These are phyloP conservation scores for Colletotrichum sp. DNA, from an alignment of 2,329 filamentous ascomycete species.

Conservation along the genomic window DNA sequence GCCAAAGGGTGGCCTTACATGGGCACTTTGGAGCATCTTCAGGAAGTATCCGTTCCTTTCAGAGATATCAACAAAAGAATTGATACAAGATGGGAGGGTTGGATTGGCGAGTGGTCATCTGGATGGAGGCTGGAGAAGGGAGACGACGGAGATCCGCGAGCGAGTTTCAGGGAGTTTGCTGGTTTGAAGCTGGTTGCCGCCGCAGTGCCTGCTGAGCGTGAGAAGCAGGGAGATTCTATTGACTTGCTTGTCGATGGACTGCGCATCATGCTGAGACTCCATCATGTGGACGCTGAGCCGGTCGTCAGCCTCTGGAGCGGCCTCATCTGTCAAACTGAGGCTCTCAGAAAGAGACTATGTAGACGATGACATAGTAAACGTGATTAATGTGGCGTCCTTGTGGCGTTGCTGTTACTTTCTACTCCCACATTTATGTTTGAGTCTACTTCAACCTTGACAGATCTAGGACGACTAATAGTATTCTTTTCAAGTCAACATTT, in stretches of 20 bases:
- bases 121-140: not conserved
- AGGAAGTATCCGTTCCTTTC: not conserved
- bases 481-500: no score
- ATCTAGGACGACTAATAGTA: no score
- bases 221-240: not conserved
- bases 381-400: not conserved
- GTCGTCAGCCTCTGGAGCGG: not conserved
- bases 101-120: not conserved
- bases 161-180: not conserved
- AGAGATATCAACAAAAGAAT: not conserved
- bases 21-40: not conserved
- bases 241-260: not conserved
- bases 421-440: not conserved
- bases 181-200: not conserved
- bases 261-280: not conserved
- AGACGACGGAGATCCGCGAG: not conserved
- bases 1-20: constrained; percentile 12
- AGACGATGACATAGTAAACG: not conserved
- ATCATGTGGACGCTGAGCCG: not conserved
- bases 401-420: not conserved
- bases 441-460: no score
- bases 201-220: not conserved
- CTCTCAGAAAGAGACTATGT: not conserved
- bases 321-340: not conserved
- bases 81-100: not conserved